Evolutionary conservation across 208 protist genomes (phyloP).

Genomic region (Leishmania tarentolae): DNA sequence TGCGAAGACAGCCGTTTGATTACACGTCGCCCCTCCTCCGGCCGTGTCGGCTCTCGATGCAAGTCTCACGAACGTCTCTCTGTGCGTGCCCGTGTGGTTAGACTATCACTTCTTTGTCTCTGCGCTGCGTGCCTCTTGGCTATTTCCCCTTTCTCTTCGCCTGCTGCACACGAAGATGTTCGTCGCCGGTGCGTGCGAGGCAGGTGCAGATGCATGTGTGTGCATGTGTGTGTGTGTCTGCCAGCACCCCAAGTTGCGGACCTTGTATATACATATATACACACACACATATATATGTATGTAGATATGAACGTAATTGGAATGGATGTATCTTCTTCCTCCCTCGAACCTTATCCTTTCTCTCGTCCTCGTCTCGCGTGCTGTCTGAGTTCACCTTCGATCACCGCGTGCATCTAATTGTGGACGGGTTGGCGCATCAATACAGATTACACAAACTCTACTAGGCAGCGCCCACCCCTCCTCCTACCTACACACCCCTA

Average conservation of each 20-base stretch:
- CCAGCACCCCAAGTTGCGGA: neutral
- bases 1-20: neutral
- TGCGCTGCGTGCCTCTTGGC: neutral
- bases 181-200: neutral
- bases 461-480: neutral
- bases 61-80: neutral
- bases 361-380: neutral
- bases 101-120: neutral
- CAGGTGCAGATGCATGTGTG: neutral
- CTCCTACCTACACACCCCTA: neutral
- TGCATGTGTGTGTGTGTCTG: neutral
- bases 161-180: neutral
- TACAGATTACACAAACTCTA: neutral
- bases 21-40: neutral
- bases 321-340: neutral
- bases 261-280: too few relatives aligned
- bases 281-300: too few relatives aligned
- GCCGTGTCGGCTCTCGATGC: neutral
- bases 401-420: neutral
- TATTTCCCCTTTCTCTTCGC: constrained; percentile 5
- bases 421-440: neutral
- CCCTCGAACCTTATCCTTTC: neutral
- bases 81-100: neutral
- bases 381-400: neutral
- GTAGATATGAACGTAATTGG: neutral